Evolutionary conservation across 305 asterid genomes (phyloP), one percentile per base, ranked within the genome.

Genomic region (Fraxinus baroniana): DNA sequence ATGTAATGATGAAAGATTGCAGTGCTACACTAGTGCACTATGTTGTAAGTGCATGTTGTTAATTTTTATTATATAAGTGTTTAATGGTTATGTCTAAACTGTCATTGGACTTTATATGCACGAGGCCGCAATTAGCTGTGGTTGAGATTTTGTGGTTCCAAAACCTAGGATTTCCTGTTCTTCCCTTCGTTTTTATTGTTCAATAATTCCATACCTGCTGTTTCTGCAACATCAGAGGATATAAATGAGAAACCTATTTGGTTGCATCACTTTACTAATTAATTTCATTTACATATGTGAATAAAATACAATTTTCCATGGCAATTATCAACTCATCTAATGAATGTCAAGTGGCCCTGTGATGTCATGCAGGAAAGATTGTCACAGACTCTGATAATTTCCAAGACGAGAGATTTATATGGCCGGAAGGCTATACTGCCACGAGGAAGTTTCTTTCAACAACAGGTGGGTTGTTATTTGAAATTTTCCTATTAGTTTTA

Each of bases 341-440:
- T 41, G 70, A 74, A 60, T 81, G 74, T 64, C 62, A 78, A 84
- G 84, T 78, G 78, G 86, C 60, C 77, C 74, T 83, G 85, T 78
- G 85, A 81, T 62, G 36, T 80, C 74, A 22, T 90, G 88, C 94
- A 95, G 99, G 99, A 86, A 93, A 89, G 85, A 86, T 95, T 79
- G 97, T 93, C 83, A 90, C 84, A 79, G 98, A 93, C 90, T n/a
- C 66, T 0, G 84, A 82, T 39, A 86, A 89, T 87, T 92, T 95
- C 89, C 95, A 86, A 78, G 91, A 94, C 84, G 99, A 91, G 83
- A 91, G 82, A 85, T 93, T 55, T 86, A 91, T 91, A 78, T 95
- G 97, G 97, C 97, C 98, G 3, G 97, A 90, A 82, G 99, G 99
- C 41, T 95, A 95, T 86, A 91, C 94, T 76, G 98, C 97, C 60